Evolutionary conservation across 2,329 filamentous ascomycete genomes (phyloP), one percentile per base, ranked within the genome.

Genomic region (Ceratocystis huliohia): DNA sequence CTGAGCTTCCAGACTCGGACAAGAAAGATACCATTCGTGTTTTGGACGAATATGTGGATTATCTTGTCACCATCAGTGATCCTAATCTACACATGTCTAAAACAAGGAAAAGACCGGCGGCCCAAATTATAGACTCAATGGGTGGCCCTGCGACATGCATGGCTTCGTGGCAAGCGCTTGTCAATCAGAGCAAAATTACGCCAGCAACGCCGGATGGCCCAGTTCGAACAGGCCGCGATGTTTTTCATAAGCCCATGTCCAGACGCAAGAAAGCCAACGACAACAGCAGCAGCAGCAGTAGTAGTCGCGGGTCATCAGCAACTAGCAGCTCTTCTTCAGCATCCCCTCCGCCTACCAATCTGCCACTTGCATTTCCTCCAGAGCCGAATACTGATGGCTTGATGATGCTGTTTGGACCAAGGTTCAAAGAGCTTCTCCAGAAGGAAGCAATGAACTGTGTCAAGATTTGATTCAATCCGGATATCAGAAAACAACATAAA

Each of bases 201-300:
- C 67, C 67, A 15, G 61, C 64, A 46, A 61, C 61, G 13, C 64
- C 65, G 5, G 33, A 64, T 37, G 67, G 67, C 8, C 61, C 63
- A 41, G 13, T 68, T 50, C 57, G 67, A 30, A 63, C 30, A 28
- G 67, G 67, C 6, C 67, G 67, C 22, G 67, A 68, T 48, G 67
- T 68, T 5, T 68, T 64, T 46, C 64, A 64, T 10, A 68, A 68
- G 61, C 64, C 67, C 10, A 68, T 68, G 67, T 68, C 67, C 41
- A 46, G 67, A 53, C 64, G 64, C 56, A 65, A 62, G 50, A 41
- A 53, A 20, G 56, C 48, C 48, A 30, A 45, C 5, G 67, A 61
- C 25, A 56, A 41, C 37, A 41, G 37, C 37, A 41, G 37, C 37
- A 41, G 37, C 13, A 41, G 25, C 3, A 61, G 28, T 22, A 33